Percentiles rank a stretch among this genome's conserved stretches.
These are phyloP conservation scores for Rhynchosporium secalis DNA, from an alignment of 2,329 filamentous ascomycete genomes.

Conservation along the genomic window DNA sequence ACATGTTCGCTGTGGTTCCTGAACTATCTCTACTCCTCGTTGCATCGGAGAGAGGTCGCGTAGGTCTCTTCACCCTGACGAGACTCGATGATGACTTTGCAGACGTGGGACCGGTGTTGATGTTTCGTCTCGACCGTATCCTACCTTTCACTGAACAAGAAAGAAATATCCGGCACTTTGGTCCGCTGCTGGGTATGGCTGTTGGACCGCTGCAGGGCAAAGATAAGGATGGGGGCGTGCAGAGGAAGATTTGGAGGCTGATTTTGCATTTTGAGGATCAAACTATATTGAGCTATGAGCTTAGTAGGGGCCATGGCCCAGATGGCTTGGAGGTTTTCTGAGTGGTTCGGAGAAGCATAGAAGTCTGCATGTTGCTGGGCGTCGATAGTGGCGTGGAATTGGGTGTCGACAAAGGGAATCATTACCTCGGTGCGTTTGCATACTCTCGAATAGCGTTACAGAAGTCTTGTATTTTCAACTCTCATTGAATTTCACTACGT, in stretches of 20 bases:
- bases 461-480: too few relatives aligned
- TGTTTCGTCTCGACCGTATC: slow-evolving; percentile 53
- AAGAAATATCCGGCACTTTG: slow-evolving; percentile 42
- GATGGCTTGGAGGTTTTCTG: slow-evolving; percentile 35
- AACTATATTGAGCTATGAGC: slow-evolving; percentile 68
- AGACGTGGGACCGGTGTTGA: slow-evolving; percentile 17
- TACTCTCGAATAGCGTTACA: too few relatives aligned
- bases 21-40: slow-evolving; percentile 69
- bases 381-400: not conserved
- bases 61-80: slow-evolving; percentile 62
- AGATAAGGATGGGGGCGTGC: slow-evolving; percentile 32
- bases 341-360: not conserved
- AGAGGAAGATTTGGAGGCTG: slow-evolving; percentile 58
- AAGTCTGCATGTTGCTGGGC: not conserved
- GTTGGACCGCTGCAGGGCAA: slow-evolving; percentile 59
- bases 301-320: slow-evolving; percentile 47
- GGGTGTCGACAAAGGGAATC: too few relatives aligned
- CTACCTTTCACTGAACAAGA: slow-evolving; percentile 45
- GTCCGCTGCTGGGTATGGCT: slow-evolving; percentile 66
- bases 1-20: slow-evolving; percentile 64
- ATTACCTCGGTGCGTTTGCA: too few relatives aligned
- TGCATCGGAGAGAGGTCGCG: slow-evolving; percentile 66
- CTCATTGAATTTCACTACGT: too few relatives aligned
- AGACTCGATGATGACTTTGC: slow-evolving; percentile 38
- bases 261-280: slow-evolving; percentile 73